Conservation (phyloP, 306 rosid genomes). For the Vigna trinervia region DNA sequence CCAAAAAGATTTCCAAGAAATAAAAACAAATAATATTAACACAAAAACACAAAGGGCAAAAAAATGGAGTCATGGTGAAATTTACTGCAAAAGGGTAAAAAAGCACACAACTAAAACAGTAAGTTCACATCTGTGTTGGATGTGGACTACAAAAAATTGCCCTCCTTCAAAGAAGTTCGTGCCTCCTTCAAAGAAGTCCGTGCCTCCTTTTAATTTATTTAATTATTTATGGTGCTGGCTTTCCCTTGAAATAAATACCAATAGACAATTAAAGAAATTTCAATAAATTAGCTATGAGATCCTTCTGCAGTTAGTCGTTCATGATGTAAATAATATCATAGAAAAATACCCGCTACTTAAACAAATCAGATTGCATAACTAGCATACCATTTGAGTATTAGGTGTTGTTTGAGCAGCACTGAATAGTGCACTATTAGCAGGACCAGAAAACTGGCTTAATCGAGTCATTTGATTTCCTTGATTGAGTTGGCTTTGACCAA, state of each 20-base stretch:
- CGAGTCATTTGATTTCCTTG: slow-evolving; percentile 96
- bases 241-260: not conserved
- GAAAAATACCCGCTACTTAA: not conserved
- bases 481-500: slow-evolving; percentile 87
- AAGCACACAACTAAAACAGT: slow-evolving; percentile 3
- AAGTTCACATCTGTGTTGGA: slow-evolving; percentile 4
- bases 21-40: not conserved
- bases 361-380: slow-evolving; percentile 28
- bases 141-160: slow-evolving; percentile 15
- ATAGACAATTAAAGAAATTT: not conserved
- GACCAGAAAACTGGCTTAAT: slow-evolving; percentile 74
- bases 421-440: slow-evolving; percentile 83
- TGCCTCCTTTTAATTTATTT: not conserved
- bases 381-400: slow-evolving; percentile 84
- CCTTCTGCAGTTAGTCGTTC: not conserved
- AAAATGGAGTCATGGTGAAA: not conserved
- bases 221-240: not conserved
- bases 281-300: not conserved
- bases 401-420: slow-evolving; percentile 90
- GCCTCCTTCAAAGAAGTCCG: slow-evolving; percentile 1
- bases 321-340: too few relatives aligned
- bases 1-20: slow-evolving; percentile 7
- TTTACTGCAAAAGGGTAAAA: not conserved
- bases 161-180: not conserved
- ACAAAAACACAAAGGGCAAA: not conserved